phyloP scores from a whole-genome alignment of 1,284 basidiomycete genomes.

The Ustilago curta region DNA sequence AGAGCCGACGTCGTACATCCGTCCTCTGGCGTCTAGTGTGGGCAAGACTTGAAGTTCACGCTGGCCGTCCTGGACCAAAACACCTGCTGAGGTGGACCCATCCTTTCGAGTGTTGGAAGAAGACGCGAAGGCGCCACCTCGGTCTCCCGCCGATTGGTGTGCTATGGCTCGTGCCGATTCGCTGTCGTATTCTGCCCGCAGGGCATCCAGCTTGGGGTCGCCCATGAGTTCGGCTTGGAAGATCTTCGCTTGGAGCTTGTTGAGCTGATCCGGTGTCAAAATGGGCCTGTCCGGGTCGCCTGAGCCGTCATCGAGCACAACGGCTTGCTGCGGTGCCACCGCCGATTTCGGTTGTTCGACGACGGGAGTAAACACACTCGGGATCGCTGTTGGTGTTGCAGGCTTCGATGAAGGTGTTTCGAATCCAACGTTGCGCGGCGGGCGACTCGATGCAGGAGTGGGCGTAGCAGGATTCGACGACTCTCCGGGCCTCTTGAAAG shows the following conservation, averaged over 20 bases:
- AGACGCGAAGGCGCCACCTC: slow-evolving; percentile 46
- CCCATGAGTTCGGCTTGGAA: slow-evolving; percentile 88
- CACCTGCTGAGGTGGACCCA: neutral
- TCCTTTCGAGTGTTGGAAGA: neutral
- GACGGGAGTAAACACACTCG: slow-evolving; percentile 51
- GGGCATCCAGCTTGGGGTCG: slow-evolving; percentile 76
- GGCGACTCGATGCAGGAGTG: slow-evolving; percentile 7
- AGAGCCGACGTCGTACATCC: slow-evolving; percentile 89
- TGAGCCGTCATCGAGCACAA: slow-evolving; percentile 21
- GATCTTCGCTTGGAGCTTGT: slow-evolving; percentile 92
- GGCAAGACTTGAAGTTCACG: slow-evolving; percentile 82
- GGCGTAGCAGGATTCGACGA: slow-evolving; percentile 40
- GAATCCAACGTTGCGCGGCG: slow-evolving; percentile 42
- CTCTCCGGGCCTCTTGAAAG: slow-evolving; percentile 58
- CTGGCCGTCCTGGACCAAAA: slow-evolving; percentile 27
- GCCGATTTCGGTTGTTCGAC: slow-evolving; percentile 12
- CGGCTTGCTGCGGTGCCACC: slow-evolving; percentile 7
- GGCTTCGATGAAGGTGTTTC: slow-evolving; percentile 43
- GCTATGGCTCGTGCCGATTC: slow-evolving; percentile 73
- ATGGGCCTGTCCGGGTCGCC: slow-evolving; percentile 31
- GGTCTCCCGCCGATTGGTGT: slow-evolving; percentile 60
- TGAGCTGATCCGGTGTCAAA: slow-evolving; percentile 76
- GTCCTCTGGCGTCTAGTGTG: slow-evolving; percentile 85
- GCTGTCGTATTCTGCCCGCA: slow-evolving; percentile 86
- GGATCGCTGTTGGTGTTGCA: slow-evolving; percentile 47